Evolutionary conservation across 768 basidiomycete species (phyloP).

Genomic region (Tricholoma matsutake): DNA sequence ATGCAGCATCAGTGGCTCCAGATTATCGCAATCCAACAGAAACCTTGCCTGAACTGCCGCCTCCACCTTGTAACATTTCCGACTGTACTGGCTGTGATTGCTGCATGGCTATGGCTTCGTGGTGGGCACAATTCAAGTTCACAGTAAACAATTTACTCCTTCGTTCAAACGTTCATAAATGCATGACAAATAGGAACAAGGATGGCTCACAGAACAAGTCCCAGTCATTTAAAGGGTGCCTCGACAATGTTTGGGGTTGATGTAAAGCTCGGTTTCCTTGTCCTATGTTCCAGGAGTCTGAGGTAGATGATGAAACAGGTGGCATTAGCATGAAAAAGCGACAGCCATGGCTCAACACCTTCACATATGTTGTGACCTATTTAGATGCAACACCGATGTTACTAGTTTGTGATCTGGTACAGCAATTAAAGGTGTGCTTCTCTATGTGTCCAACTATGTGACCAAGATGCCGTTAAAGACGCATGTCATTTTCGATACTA

Average conservation of each 20-base stretch:
- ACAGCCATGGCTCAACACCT: constrained; percentile 36
- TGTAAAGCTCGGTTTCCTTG: constrained; percentile 37
- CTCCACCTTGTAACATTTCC: not conserved
- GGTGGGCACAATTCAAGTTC: constrained; percentile 16
- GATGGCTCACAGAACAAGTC: constrained; percentile 10
- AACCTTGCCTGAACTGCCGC: constrained; percentile 20
- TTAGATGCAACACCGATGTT: constrained; percentile 38
- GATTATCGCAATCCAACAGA: constrained; percentile 16
- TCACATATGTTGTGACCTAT: constrained; percentile 19
- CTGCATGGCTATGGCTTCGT: constrained; percentile 14
- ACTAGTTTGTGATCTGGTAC: constrained; percentile 25
- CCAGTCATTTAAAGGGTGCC: constrained; percentile 17
- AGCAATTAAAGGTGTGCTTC: constrained; percentile 24
- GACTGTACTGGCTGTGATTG: constrained; percentile 15
- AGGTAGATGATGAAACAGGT: constrained; percentile 26
- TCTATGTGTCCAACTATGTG: constrained; percentile 41
- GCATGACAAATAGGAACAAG: constrained; percentile 8
- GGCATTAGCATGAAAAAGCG: constrained; percentile 27
- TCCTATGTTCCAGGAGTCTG: constrained; percentile 12
- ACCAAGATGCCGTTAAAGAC: constrained; percentile 38
- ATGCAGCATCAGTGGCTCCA: not conserved
- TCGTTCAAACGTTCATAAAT: constrained; percentile 28
- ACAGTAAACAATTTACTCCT: constrained; percentile 27
- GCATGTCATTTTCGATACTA: constrained; percentile 32
- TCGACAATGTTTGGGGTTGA: constrained; percentile 22